Percentiles rank a stretch among this genome's conserved stretches.
phyloP scores from a whole-genome alignment of 805 yeast genomes.

The Candida yuanshanica region DNA sequence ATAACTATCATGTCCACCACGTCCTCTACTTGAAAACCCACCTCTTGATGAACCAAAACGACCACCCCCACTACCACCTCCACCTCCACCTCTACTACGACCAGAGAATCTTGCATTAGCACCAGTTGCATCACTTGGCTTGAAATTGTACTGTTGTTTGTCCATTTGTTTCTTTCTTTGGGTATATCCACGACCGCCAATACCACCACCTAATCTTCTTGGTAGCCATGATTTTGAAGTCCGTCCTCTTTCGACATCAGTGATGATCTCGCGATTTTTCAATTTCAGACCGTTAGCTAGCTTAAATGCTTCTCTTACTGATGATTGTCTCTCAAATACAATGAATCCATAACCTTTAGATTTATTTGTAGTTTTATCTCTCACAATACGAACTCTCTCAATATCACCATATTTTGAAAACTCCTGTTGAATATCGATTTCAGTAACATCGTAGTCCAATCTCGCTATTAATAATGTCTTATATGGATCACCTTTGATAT shows the following conservation, averaged over 20 bases:
- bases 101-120: slow-evolving; percentile 4
- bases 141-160: slow-evolving; percentile 1
- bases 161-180: slow-evolving; percentile 22
- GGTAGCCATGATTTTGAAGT: slow-evolving; percentile 65
- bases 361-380: slow-evolving; percentile 44
- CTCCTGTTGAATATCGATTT: slow-evolving; percentile 58
- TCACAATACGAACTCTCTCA: slow-evolving; percentile 52
- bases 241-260: slow-evolving; percentile 70
- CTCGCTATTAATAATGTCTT: slow-evolving; percentile 75
- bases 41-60: slow-evolving; percentile 12
- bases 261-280: slow-evolving; percentile 50
- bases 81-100: slow-evolving; percentile 7
- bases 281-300: slow-evolving; percentile 50
- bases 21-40: slow-evolving; percentile 9
- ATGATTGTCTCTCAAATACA: slow-evolving; percentile 55
- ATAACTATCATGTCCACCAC: slow-evolving; percentile 2
- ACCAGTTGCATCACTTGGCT: slow-evolving; percentile 5
- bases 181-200: slow-evolving; percentile 78
- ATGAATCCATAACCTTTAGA: slow-evolving; percentile 84
- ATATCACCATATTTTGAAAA: slow-evolving; percentile 68
- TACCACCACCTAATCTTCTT: slow-evolving; percentile 79
- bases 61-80: slow-evolving; percentile 9
- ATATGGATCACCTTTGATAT: slow-evolving; percentile 65
- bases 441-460: slow-evolving; percentile 57
- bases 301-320: slow-evolving; percentile 56